A percentile compares a stretch with the other conserved stretches of the same genome.
Evolutionary conservation across 768 basidiomycete genomes (phyloP).

Genomic region (Auriscalpium vulgare): DNA sequence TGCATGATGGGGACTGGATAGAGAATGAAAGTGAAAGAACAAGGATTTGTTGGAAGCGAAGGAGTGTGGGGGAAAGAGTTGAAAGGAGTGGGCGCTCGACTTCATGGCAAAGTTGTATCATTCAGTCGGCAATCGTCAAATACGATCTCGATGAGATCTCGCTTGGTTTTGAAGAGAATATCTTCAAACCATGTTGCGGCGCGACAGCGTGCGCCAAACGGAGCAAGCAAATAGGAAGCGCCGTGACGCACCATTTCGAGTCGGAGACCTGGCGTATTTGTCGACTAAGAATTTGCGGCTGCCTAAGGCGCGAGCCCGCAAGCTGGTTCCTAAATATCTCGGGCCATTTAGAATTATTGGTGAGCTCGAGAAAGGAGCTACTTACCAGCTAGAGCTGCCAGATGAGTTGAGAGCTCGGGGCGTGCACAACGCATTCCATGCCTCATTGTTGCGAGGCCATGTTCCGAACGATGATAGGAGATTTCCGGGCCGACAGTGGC

Average conservation of each 20-base stretch:
- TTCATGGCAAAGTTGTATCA: no score
- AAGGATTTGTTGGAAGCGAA: no score
- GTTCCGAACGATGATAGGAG: neutral
- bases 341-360: neutral
- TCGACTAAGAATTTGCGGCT: neutral
- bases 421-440: neutral
- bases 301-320: neutral
- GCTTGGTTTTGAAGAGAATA: no score
- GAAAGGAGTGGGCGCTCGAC: no score
- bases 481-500: neutral
- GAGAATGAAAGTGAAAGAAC: no score
- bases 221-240: constrained; percentile 23
- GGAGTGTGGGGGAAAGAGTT: no score
- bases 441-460: neutral
- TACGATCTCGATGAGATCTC: no score
- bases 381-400: neutral
- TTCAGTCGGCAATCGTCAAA: no score
- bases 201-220: constrained; percentile 20
- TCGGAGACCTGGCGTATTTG: constrained; percentile 26
- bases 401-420: neutral
- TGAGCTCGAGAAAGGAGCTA: neutral
- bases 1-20: no score
- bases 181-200: no score
- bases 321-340: neutral
- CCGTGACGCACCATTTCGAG: neutral